Conservation (phyloP, 1,139 yeast species). For the Hansenula sp. region DNA sequence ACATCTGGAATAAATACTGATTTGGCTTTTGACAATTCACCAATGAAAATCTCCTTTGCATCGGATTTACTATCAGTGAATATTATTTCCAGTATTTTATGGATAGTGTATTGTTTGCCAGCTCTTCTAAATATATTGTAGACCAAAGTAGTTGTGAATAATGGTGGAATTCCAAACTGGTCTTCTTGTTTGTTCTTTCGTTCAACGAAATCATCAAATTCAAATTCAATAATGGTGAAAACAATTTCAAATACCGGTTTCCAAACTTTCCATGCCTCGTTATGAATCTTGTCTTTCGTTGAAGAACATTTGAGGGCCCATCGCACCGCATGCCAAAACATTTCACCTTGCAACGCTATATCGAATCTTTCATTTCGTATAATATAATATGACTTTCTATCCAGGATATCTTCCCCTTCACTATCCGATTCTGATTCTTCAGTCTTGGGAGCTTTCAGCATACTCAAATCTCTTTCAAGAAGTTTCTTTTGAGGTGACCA, state of each 20-base stretch:
- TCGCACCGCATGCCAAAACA: slow-evolving; percentile 16
- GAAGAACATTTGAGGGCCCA: slow-evolving; percentile 19
- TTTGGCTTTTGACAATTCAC: slow-evolving; percentile 15
- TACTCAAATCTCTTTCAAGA: slow-evolving; percentile 9
- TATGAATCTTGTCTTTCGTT: slow-evolving; percentile 2
- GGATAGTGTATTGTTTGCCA: slow-evolving; percentile 27
- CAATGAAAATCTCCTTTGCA: slow-evolving; percentile 9
- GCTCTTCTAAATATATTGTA: slow-evolving; percentile 14
- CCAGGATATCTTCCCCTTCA: slow-evolving; percentile 9
- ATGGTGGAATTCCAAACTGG: neutral
- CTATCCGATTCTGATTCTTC: neutral
- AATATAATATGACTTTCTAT: slow-evolving; percentile 14
- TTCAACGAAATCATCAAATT: slow-evolving; percentile 6
- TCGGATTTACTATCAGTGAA: slow-evolving; percentile 5
- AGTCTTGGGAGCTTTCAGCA: neutral
- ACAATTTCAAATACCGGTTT: slow-evolving; percentile 12
- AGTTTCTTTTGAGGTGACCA: slow-evolving; percentile 21
- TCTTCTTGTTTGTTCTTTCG: neutral
- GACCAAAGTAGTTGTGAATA: slow-evolving; percentile 6
- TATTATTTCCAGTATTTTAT: slow-evolving; percentile 14
- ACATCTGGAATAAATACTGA: slow-evolving; percentile 9
- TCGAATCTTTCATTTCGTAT: slow-evolving; percentile 20
- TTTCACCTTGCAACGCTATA: slow-evolving; percentile 12
- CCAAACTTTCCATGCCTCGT: slow-evolving; percentile 21
- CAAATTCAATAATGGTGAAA: slow-evolving; percentile 16